A percentile compares a stretch with the other conserved stretches of the same genome.
Conservation (phyloP, 805 yeast genomes). For the Metschnikowia anglica region DNA sequence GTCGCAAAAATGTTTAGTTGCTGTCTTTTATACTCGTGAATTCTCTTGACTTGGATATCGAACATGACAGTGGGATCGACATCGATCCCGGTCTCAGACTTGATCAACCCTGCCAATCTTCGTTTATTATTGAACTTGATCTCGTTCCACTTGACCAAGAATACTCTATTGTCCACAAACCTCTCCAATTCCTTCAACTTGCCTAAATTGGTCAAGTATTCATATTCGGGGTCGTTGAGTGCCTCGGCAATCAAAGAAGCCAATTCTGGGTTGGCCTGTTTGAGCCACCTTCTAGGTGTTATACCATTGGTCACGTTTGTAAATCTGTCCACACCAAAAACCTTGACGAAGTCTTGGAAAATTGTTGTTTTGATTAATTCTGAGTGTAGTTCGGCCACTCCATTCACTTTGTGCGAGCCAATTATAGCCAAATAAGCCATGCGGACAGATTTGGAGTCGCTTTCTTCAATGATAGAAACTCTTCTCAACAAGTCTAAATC, state of each 20-base stretch:
- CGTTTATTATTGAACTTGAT: slow-evolving; percentile 71
- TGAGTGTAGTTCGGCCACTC: slow-evolving; percentile 94
- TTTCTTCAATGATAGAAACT: slow-evolving; percentile 85
- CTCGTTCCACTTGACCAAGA: slow-evolving; percentile 66
- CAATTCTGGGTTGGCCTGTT: slow-evolving; percentile 85
- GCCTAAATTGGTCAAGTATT: slow-evolving; percentile 66
- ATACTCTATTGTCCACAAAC: slow-evolving; percentile 64
- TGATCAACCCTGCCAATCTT: slow-evolving; percentile 64
- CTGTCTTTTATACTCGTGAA: slow-evolving; percentile 94
- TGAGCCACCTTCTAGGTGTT: slow-evolving; percentile 95
- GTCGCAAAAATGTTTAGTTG: slow-evolving; percentile 90
- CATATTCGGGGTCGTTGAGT: slow-evolving; percentile 62
- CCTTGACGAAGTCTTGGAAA: slow-evolving; percentile 82
- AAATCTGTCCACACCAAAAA: slow-evolving; percentile 80
- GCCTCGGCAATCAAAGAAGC: slow-evolving; percentile 70
- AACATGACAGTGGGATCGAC: slow-evolving; percentile 75
- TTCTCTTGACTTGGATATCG: slow-evolving; percentile 91
- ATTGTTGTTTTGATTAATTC: slow-evolving; percentile 86
- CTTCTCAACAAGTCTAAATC: slow-evolving; percentile 63
- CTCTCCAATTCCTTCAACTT: slow-evolving; percentile 64
- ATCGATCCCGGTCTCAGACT: slow-evolving; percentile 59
- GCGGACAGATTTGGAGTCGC: slow-evolving; percentile 75
- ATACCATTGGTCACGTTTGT: slow-evolving; percentile 93
- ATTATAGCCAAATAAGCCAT: slow-evolving; percentile 91
- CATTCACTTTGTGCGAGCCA: slow-evolving; percentile 91